phyloP scores from a whole-genome alignment of 2,329 filamentous ascomycete genomes.

The Pseudogymnoascus sp. region DNA sequence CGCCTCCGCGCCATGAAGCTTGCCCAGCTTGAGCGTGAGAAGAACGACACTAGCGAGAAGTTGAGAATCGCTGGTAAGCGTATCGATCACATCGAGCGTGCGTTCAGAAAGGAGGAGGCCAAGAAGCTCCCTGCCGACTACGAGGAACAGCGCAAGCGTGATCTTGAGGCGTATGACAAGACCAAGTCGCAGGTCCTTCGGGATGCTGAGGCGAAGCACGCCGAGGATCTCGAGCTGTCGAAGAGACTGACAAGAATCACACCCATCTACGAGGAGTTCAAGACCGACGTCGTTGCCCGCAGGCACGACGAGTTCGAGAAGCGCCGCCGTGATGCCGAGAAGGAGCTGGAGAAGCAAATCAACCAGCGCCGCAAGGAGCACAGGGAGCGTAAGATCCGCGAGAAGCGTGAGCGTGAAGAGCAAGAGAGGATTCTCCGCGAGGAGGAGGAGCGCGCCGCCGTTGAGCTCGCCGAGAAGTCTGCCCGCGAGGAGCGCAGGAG shows the following conservation, averaged over 20 bases:
- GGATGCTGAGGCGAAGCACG: constrained; percentile 82
- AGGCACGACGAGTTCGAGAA: constrained; percentile 94
- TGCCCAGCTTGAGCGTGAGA: constrained; percentile 92
- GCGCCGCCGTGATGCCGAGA: constrained; percentile 82
- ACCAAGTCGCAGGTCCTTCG: constrained; percentile 69
- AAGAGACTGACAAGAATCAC: constrained; percentile 82
- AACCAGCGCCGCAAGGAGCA: constrained; percentile 79
- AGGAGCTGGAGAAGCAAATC: constrained; percentile 89
- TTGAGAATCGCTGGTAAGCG: constrained; percentile 89
- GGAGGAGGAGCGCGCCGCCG: constrained; percentile 73
- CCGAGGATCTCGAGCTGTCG: constrained; percentile 87
- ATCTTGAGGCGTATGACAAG: constrained; percentile 73
- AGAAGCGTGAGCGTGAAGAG: constrained; percentile 80
- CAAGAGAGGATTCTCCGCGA: constrained; percentile 70
- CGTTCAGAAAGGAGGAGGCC: constrained; percentile 88
- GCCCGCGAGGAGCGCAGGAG: constrained; percentile 73
- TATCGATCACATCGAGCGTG: constrained; percentile 93
- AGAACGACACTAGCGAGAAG: constrained; percentile 89
- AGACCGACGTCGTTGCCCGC: constrained; percentile 72
- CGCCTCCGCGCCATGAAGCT: constrained; percentile 91
- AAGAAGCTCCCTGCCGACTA: constrained; percentile 89
- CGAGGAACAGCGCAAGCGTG: constrained; percentile 69
- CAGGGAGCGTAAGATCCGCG: constrained; percentile 71
- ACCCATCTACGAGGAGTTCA: constrained; percentile 76
- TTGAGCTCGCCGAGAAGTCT: constrained; percentile 80